Evolutionary conservation across 2,329 filamentous ascomycete genomes (phyloP).

Genomic region (Mollisiaceae sp.): DNA sequence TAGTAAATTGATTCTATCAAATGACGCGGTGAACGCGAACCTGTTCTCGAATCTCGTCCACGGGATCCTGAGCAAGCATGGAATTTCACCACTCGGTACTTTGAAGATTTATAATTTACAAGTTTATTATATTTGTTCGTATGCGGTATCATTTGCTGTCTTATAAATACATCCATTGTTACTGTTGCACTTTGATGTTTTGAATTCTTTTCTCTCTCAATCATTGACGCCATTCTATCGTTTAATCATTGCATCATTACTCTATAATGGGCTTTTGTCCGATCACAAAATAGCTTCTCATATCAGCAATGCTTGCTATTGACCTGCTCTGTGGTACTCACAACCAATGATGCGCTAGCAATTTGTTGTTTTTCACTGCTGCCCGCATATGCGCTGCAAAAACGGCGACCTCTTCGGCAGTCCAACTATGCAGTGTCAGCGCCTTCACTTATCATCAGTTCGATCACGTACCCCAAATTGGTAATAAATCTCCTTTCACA

Average conservation of each 20-base stretch:
- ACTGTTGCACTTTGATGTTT: background rate
- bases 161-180: background rate
- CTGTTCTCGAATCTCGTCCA: too few species aligned
- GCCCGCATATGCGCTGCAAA: slow-evolving; percentile 24
- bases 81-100: background rate
- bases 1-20: too few species aligned
- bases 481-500: slow-evolving; percentile 29
- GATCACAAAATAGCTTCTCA: slow-evolving; percentile 20
- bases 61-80: background rate
- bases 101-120: too few species aligned
- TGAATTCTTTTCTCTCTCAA: background rate
- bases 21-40: too few species aligned
- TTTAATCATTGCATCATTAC: background rate
- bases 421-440: slow-evolving; percentile 17
- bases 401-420: slow-evolving; percentile 22
- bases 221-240: background rate
- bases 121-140: background rate
- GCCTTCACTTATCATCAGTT: background rate
- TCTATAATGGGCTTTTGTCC: slow-evolving; percentile 19
- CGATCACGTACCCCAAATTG: slow-evolving; percentile 19
- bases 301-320: background rate
- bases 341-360: slow-evolving; percentile 25
- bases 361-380: slow-evolving; percentile 26
- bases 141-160: background rate
- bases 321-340: slow-evolving; percentile 7